Base-by-base conservation (phyloP, 148 eudicot genomes). In the Chenopodium suecicum region DNA sequence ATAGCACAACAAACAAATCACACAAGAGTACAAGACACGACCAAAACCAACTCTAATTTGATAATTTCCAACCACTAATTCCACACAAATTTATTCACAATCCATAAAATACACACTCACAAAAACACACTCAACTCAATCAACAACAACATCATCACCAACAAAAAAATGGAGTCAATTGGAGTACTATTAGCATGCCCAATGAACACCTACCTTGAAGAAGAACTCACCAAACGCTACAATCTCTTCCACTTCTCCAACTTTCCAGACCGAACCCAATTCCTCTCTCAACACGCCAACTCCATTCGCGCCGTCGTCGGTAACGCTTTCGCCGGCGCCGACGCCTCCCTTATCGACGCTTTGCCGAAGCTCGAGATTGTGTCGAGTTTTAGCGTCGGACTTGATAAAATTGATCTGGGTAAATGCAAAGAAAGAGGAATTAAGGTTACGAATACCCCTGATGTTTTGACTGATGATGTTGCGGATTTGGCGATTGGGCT, bases 381-480 rank as follows among this genome's bases (percentile, higher is more conserved):
- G 1, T 73, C 98, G 17, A 89, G 90, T 76, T 95, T 77, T 69
- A 90, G 97, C 76, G 98, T 95, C 0, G 98, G 98, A 2, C 48
- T 92, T 75, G 98, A 95, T 62, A 95, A 93, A 85, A 87, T 95
- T 7, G 98, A 95, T 69, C 65, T 95, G 89, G 82, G 16, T 0
- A 90, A 89, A 79, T 95, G 98, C 64, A 87, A 76, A 81, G 98
- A 91, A 76, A 93, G 73, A 65, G 96, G 93, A 48, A 88, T 95
- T 82, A 88, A 88, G 86, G 98, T 95, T 76, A 92, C 85, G 2
- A 89, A 94, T 58, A 94, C 97, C 10, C 99, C 98, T 0, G 98
- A 94, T 81, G 97, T 96, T 44, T 78, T 96, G 80, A 96, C 99
- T 48, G 98, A 96, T 25, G 97, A 92, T 76, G 99, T 92, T 62